phyloP scores from a whole-genome alignment of 768 basidiomycete genomes.

The Tylopilus plumbeoviolaceoides region DNA sequence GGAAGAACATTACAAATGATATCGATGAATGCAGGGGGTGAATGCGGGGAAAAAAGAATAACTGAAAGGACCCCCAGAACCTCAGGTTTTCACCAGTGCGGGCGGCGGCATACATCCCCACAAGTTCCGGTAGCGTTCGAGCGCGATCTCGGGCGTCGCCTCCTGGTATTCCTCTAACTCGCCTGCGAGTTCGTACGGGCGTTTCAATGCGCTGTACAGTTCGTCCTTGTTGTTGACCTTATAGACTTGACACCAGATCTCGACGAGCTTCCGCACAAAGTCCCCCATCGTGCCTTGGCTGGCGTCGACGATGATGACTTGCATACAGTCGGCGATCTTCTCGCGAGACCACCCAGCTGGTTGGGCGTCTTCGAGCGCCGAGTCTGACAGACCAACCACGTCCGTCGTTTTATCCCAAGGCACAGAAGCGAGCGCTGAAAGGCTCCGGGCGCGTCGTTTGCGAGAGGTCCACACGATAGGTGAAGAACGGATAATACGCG shows the following conservation, averaged over 20 bases:
- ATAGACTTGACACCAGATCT: conserved; percentile 29
- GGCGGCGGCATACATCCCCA: conserved; percentile 24
- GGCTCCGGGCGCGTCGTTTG: conserved; percentile 24
- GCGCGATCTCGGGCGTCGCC: conserved; percentile 8
- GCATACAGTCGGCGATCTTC: conserved; percentile 27
- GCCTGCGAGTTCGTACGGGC: conserved; percentile 20
- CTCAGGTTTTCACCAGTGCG: no score
- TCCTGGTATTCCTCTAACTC: conserved; percentile 23
- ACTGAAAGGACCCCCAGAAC: background rate
- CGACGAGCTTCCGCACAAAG: conserved; percentile 26
- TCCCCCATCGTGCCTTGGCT: conserved; percentile 27
- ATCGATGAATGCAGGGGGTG: background rate
- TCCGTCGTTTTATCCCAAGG: conserved; percentile 25
- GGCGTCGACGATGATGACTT: conserved; percentile 28
- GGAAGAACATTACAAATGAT: background rate
- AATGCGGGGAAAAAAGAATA: background rate
- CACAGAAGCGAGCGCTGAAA: conserved; percentile 20
- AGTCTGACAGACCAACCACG: conserved; percentile 17
- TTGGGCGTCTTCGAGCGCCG: conserved; percentile 23
- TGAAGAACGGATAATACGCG: conserved; percentile 24
- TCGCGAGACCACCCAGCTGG: conserved; percentile 15
- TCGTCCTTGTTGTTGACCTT: conserved; percentile 16
- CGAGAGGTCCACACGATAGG: conserved; percentile 27
- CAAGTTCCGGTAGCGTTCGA: conserved; percentile 19
- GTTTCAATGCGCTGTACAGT: conserved; percentile 19